Base-by-base conservation (phyloP, 176 grass and related monocot species). In the Eremochloa ophiuroides region DNA sequence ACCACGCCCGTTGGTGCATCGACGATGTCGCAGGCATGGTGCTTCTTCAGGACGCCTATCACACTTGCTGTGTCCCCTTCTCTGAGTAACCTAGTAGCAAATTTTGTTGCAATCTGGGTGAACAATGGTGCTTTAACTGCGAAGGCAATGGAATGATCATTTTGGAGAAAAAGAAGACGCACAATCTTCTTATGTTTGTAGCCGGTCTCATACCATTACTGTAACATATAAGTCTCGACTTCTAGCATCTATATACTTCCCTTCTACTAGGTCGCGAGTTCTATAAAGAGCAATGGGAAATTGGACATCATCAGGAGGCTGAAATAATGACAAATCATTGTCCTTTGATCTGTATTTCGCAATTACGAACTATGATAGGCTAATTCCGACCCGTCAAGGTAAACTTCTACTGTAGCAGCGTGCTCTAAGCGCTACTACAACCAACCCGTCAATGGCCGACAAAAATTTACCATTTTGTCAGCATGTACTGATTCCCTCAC, bases 11-110 rank as follows among this genome's bases (percentile, higher is more conserved):
- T 25, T 0, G 87, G 76, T 5, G 88, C 82, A 38, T 95, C 93
- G 10, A 99, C 76, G 13, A 99, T 88, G 77, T 95, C 90, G 9
- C 46, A 79, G 16, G 86, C 62, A 61, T 93, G 88, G 42, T 95
- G 89, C 58, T 83, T 81, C 87, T 82, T 90, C 20, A 95, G 71
- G 55, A 99, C 77, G 20, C 96, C 96, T 35, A 99, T 90, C 40
- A 99, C 91, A 74, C 91, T 95, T 39, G 82, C 80, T 31, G 76
- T 86, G n/a, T 95, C 87, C 18, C 93, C 96, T 27, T 99, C 96
- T 74, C 87, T 93, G 71, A 95, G 86, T 66, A 93, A 95, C 68
- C 96, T 99, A 60, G 28, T 99, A 60, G 28, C 15, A 75, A 4
- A 38, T 28, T 61, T 62, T 46, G 3, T 20, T 77, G 15, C 20